Evolutionary conservation across 805 yeast genomes (phyloP).

Genomic region (Jamesozyma gamospora): DNA sequence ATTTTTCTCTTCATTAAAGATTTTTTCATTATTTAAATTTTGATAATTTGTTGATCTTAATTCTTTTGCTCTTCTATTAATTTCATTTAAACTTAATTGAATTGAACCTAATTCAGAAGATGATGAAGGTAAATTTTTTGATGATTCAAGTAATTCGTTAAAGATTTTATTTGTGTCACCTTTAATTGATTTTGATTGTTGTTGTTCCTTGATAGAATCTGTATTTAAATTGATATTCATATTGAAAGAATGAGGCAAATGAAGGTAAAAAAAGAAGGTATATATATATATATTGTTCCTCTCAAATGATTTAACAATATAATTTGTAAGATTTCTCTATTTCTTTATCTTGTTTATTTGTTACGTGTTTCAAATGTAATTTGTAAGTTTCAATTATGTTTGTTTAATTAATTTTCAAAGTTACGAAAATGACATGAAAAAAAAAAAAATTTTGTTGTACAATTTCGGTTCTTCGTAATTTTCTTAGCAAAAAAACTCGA

Average conservation of each 20-base stretch:
- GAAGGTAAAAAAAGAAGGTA: no score
- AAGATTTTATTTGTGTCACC: slow-evolving; percentile 27
- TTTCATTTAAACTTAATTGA: slow-evolving; percentile 70
- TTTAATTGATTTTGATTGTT: neutral
- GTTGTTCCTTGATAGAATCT: neutral
- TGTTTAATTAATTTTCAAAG: no score
- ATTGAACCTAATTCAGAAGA: slow-evolving; percentile 67
- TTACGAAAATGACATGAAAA: no score
- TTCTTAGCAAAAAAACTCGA: neutral
- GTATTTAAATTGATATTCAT: neutral
- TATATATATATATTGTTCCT: no score
- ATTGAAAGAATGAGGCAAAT: no score
- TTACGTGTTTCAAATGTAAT: no score
- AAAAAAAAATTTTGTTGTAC: no score
- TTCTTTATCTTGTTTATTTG: no score
- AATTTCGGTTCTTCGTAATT: no score
- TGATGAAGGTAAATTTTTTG: slow-evolving; percentile 59
- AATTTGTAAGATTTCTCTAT: no score
- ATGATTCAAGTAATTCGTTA: slow-evolving; percentile 67
- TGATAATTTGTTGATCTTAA: slow-evolving; percentile 31
- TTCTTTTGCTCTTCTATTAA: slow-evolving; percentile 54
- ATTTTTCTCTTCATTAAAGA: slow-evolving; percentile 12
- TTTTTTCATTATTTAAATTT: slow-evolving; percentile 3
- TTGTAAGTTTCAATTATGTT: no score
- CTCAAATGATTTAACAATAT: no score